Percentiles rank a stretch among this genome's conserved stretches.
Conservation (phyloP, 768 basidiomycete species). For the Phlebiopsis gigantea region DNA sequence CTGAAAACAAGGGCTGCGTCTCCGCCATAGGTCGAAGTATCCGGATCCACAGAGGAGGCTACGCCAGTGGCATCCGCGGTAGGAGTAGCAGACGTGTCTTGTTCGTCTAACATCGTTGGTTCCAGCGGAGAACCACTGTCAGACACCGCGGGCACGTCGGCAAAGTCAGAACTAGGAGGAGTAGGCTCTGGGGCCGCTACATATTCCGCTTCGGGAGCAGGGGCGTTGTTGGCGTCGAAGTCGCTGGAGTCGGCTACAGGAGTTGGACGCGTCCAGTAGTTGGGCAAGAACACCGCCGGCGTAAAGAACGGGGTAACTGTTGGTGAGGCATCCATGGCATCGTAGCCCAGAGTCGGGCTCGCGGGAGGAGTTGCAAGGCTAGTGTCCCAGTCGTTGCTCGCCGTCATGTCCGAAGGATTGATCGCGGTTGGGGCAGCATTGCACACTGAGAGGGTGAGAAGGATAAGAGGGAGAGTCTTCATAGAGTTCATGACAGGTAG, state of each 20-base stretch:
- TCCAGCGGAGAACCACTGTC: not conserved
- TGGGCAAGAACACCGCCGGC: conserved; percentile 6
- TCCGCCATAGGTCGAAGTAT: not conserved
- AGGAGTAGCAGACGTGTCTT: not conserved
- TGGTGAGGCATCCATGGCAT: not conserved
- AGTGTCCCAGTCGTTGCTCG: not conserved
- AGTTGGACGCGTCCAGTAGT: conserved; percentile 8
- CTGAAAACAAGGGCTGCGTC: not conserved
- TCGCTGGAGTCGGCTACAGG: not conserved
- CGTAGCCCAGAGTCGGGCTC: not conserved
- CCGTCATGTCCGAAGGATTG: not conserved
- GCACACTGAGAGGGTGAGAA: conserved; percentile 4
- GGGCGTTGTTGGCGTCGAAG: too few species aligned
- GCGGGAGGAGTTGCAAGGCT: not conserved
- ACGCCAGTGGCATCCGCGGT: not conserved
- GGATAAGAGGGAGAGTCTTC: conserved; percentile 13
- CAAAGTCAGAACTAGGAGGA: not conserved
- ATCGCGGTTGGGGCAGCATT: conserved; percentile 1
- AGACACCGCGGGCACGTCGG: not conserved
- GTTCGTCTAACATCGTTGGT: not conserved
- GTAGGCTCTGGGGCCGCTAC: not conserved
- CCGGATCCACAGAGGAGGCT: not conserved
- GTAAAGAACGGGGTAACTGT: conserved; percentile 9
- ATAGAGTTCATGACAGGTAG: not conserved
- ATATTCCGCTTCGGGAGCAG: not conserved